These are phyloP conservation scores for Lyophyllum decastes DNA, from an alignment of 768 basidiomycete species.

Conservation along the genomic window DNA sequence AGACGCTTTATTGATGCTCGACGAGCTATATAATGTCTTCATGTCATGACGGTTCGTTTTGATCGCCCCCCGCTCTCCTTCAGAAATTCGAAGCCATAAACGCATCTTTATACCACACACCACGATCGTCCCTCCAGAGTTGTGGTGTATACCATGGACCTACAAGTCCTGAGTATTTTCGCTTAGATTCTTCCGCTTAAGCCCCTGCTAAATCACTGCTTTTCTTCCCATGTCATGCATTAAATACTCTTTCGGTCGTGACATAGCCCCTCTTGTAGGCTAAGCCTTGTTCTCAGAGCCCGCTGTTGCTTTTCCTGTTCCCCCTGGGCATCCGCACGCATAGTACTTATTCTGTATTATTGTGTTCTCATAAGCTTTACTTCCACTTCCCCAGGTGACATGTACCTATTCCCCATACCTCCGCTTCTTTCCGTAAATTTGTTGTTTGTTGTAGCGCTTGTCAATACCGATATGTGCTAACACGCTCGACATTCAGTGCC, in stretches of 20 bases:
- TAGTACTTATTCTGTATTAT: not conserved
- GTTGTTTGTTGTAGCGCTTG: not conserved
- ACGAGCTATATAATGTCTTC: not conserved
- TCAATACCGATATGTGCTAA: not conserved
- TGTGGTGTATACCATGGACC: not conserved
- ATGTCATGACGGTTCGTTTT: not conserved
- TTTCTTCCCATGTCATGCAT: not conserved
- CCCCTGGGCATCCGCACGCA: not conserved
- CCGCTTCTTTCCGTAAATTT: not conserved
- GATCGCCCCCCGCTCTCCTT: not conserved
- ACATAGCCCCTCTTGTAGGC: not conserved
- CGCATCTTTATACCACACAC: not conserved
- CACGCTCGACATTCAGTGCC: no score
- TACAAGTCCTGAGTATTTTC: not conserved
- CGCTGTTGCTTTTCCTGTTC: not conserved
- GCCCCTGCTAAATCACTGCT: not conserved
- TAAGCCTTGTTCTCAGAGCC: not conserved
- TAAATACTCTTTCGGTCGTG: not conserved
- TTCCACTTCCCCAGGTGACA: not conserved
- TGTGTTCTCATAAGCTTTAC: not conserved
- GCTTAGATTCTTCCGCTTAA: not conserved
- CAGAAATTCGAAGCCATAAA: not conserved
- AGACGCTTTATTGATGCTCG: not conserved
- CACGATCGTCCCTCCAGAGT: not conserved
- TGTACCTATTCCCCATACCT: not conserved